Evolutionary conservation across 1,284 basidiomycete species (phyloP).

Genomic region (Pyrrhoderma noxium): DNA sequence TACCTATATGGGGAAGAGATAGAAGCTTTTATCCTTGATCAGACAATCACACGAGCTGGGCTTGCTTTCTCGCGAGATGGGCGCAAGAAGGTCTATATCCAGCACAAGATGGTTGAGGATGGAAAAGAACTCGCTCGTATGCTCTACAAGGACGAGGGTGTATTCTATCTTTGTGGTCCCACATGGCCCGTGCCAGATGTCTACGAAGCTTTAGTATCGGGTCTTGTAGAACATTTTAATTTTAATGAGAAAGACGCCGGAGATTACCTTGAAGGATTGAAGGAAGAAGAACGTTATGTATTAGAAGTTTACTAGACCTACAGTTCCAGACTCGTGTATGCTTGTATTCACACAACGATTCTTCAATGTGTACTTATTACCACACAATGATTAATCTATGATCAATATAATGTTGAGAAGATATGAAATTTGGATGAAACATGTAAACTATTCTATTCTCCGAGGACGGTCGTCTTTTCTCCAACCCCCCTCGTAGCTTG

Average conservation of each 20-base stretch:
- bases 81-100: constrained; percentile 92
- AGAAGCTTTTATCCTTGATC: constrained; percentile 76
- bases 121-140: constrained; percentile 68
- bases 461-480: too few relatives aligned
- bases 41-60: constrained; percentile 82
- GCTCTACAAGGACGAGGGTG: constrained; percentile 66
- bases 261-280: constrained; percentile 81
- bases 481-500: too few relatives aligned
- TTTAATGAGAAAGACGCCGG: constrained; percentile 66
- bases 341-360: too few relatives aligned
- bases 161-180: constrained; percentile 96
- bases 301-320: constrained; percentile 68
- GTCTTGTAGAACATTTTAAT: constrained; percentile 68
- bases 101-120: constrained; percentile 96
- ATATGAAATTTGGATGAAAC: too few relatives aligned
- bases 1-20: constrained; percentile 96
- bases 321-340: too few relatives aligned
- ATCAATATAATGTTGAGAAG: too few relatives aligned
- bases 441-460: too few relatives aligned
- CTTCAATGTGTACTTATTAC: too few relatives aligned
- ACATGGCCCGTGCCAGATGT: constrained; percentile 99
- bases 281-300: constrained; percentile 97
- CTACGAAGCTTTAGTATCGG: constrained; percentile 83
- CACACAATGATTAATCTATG: too few relatives aligned
- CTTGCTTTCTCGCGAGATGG: constrained; percentile 96